Percentiles rank a stretch among this genome's conserved stretches.
phyloP scores from a whole-genome alignment of 1,284 basidiomycete species.

The Stereum hirsutum region DNA sequence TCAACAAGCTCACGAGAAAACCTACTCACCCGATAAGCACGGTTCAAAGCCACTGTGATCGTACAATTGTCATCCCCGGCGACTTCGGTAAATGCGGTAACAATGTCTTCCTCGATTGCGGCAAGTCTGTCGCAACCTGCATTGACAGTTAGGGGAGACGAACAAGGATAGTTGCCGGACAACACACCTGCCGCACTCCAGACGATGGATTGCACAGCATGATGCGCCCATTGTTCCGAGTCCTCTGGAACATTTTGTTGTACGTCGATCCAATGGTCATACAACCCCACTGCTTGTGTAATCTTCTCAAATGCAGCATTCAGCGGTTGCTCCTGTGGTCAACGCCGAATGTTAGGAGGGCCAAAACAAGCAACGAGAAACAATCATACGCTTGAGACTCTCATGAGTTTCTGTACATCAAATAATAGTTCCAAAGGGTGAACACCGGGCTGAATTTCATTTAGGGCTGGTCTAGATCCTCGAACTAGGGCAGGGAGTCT shows the following conservation, averaged over 20 bases:
- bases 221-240: conserved; percentile 59
- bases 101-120: conserved; percentile 56
- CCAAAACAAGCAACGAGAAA: background rate
- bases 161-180: background rate
- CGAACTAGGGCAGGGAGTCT: conserved; percentile 47
- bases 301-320: conserved; percentile 60
- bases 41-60: conserved; percentile 51
- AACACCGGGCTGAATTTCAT: conserved; percentile 68
- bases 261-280: conserved; percentile 58
- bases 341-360: background rate
- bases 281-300: conserved; percentile 55
- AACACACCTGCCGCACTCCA: conserved; percentile 60
- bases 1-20: background rate
- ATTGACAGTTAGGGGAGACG: background rate
- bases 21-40: conserved; percentile 46
- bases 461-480: conserved; percentile 41
- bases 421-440: conserved; percentile 69
- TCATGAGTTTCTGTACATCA: conserved; percentile 58
- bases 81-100: conserved; percentile 52
- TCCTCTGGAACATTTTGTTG: conserved; percentile 40
- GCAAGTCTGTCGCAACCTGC: conserved; percentile 62
- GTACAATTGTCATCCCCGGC: conserved; percentile 53
- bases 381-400: conserved; percentile 37
- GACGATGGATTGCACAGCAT: conserved; percentile 61
- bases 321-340: conserved; percentile 64